Evolutionary conservation across 805 yeast genomes (phyloP).

Genomic region (Cyberlindnera galapagoensis): DNA sequence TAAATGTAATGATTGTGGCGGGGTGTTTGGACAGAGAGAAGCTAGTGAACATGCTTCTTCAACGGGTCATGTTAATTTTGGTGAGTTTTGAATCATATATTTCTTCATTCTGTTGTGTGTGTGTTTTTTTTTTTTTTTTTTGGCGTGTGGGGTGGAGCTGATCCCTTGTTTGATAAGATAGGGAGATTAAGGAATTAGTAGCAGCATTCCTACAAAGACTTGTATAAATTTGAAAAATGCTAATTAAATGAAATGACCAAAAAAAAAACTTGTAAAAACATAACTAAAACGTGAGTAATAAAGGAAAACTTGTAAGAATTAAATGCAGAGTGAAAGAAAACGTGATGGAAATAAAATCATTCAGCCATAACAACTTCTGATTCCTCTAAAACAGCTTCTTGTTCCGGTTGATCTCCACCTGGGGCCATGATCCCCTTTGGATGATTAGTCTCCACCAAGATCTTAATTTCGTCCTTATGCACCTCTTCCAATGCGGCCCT

Average conservation of each 20-base stretch:
- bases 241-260: background rate
- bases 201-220: too few relatives aligned
- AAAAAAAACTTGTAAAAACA: background rate
- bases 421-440: slow-evolving; percentile 25
- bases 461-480: slow-evolving; percentile 34
- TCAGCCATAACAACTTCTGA: slow-evolving; percentile 20
- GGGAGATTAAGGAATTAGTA: too few relatives aligned
- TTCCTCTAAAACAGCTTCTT: slow-evolving; percentile 12
- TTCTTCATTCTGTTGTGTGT: too few relatives aligned
- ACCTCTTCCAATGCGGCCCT: slow-evolving; percentile 41
- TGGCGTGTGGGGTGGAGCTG: too few relatives aligned
- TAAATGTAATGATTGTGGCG: slow-evolving; percentile 50
- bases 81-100: slow-evolving; percentile 38
- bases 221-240: slow-evolving; percentile 28
- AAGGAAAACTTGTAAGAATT: background rate
- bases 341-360: slow-evolving; percentile 1
- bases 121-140: too few relatives aligned
- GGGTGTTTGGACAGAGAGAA: slow-evolving; percentile 54
- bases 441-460: slow-evolving; percentile 21
- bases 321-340: background rate
- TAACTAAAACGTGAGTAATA: slow-evolving; percentile 1
- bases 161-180: too few relatives aligned
- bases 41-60: slow-evolving; percentile 57
- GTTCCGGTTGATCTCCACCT: slow-evolving; percentile 8
- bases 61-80: slow-evolving; percentile 58